Evolutionary conservation across 306 rosid species (phyloP), one percentile per base, ranked within the genome.

Genomic region (Cicer bijugum): DNA sequence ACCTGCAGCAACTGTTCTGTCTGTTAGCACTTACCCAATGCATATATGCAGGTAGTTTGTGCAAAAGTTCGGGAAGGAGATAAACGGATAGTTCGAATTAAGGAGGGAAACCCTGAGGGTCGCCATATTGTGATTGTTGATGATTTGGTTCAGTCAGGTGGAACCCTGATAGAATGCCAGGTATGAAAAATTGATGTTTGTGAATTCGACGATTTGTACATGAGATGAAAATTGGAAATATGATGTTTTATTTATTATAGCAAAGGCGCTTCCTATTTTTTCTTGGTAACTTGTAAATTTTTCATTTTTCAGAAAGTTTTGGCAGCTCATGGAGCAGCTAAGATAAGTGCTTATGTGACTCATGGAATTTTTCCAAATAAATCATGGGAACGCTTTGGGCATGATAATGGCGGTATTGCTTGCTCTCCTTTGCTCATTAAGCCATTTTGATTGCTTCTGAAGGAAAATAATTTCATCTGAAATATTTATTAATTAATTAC

Each of bases 61-160:
- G 97, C 97, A 28, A 94, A 94, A 85, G 99, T 94, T 80, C 92
- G 99, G 68, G 99, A 94, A 89, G 99, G 99, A 65, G 96, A 94
- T 58, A 85, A 84, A 52, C 80, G 97, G 58, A 94, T 94, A 63
- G 99, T 94, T 66, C 96, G 96, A 46, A 86, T 91, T 70, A 94
- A 91, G 82, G 99, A 94, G 83, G 99, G 99, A 78, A 88, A 91
- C 38, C 96, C 99, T 8, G 81, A 57, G 56, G 96, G 90, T 69
- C 90, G 93, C 74, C 99, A 94, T 77, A 80, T 94, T 58, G 93
- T 94, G 82, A 94, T 94, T 75, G 97, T 94, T 71, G 99, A 94
- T 84, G 99, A 94, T 84, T 88, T 94, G 87, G 99, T 94, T 75
- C 99, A 94, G 75, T 94, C 99, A 8, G 99, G 99, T 72, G 93